phyloP scores from a whole-genome alignment of 208 protist genomes.

The Acanthamoeba sp. region DNA sequence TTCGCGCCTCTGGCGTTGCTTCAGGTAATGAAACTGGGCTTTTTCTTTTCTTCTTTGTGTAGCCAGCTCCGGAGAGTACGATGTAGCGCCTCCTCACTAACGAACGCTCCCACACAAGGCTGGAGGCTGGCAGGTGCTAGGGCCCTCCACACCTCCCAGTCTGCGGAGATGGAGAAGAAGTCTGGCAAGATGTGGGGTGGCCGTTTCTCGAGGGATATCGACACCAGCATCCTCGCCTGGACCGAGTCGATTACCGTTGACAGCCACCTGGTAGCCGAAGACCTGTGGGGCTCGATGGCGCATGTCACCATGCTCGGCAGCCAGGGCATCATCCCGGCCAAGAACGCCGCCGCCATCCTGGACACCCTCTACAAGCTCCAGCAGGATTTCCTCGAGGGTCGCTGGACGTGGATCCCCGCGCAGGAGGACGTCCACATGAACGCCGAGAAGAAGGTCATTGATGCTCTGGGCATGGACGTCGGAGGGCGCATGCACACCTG shows the following conservation, averaged over 20 bases:
- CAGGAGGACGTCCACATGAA: slow-evolving; percentile 77
- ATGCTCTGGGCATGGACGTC: slow-evolving; percentile 31
- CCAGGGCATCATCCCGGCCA: slow-evolving; percentile 36
- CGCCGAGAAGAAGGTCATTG: slow-evolving; percentile 65
- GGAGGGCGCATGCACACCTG: slow-evolving; percentile 65
- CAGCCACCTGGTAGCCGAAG: slow-evolving; percentile 29
- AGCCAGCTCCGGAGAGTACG: too few species aligned
- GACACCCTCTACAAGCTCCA: slow-evolving; percentile 27
- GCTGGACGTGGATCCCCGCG: slow-evolving; percentile 29
- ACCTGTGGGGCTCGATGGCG: slow-evolving; percentile 60
- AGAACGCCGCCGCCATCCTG: slow-evolving; percentile 26
- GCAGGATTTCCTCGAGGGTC: neutral
- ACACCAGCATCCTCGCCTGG: neutral
- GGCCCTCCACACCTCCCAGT: neutral
- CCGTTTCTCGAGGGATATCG: slow-evolving; percentile 28
- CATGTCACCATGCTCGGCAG: slow-evolving; percentile 56
- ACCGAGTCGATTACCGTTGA: slow-evolving; percentile 73
- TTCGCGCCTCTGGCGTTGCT: too few species aligned
- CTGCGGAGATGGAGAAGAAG: slow-evolving; percentile 33
- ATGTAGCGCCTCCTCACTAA: too few species aligned
- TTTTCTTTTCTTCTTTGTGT: too few species aligned
- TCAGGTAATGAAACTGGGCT: neutral
- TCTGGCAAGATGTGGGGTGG: slow-evolving; percentile 38
- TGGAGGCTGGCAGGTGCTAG: neutral
- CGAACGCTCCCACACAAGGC: neutral